These are phyloP conservation scores for Lactarius hatsudake DNA, from an alignment of 768 basidiomycete genomes.

Conservation along the genomic window DNA sequence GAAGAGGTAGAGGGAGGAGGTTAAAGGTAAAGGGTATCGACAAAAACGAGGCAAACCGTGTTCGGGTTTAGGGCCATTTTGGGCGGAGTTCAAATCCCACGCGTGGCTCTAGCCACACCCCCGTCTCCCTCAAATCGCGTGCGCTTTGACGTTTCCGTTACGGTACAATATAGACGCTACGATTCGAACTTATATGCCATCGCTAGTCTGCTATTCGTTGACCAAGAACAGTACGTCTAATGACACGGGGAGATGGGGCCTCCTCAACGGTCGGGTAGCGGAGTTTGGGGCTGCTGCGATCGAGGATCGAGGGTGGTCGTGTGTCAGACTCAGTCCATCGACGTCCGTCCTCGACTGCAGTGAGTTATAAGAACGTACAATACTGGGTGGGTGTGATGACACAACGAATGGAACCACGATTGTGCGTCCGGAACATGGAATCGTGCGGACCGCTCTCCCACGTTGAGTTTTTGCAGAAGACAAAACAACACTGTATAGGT, in stretches of 20 bases:
- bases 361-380: no score
- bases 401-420: background rate
- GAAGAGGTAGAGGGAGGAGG: slow-evolving; percentile 19
- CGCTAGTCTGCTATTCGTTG: background rate
- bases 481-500: background rate
- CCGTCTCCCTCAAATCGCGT: background rate
- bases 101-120: slow-evolving; percentile 9
- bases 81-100: slow-evolving; percentile 21
- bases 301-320: background rate
- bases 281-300: slow-evolving; percentile 1
- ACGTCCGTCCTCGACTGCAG: no score
- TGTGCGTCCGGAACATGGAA: no score
- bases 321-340: no score
- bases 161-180: background rate
- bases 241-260: background rate
- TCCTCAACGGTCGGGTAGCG: background rate
- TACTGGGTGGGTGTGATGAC: background rate
- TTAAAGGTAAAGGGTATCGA: slow-evolving; percentile 25
- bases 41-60: slow-evolving; percentile 24
- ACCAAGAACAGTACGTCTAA: background rate
- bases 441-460: no score
- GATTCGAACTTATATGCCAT: background rate
- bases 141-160: background rate
- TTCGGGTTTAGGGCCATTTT: slow-evolving; percentile 27
- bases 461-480: no score